A percentile compares a stretch with the other conserved stretches of the same genome.
These are phyloP conservation scores for Achaetomiella virescens DNA, from an alignment of 495 filamentous ascomycete species.

Conservation along the genomic window DNA sequence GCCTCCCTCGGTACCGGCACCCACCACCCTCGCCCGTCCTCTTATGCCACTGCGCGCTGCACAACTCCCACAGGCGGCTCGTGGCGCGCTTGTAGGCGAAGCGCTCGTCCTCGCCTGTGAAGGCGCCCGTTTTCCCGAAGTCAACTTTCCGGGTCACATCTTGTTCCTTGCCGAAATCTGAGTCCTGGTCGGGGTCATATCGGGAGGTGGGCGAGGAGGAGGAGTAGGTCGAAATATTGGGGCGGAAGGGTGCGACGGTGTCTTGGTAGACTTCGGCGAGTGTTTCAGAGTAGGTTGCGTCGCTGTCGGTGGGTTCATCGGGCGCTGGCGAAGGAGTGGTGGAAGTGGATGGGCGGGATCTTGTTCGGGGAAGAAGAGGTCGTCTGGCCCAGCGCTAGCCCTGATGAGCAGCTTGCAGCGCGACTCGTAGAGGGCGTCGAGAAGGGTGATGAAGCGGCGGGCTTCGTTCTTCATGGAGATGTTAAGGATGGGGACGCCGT, in stretches of 20 bases:
- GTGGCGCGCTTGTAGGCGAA: slow-evolving; percentile 66
- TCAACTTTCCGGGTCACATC: slow-evolving; percentile 32
- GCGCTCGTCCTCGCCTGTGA: slow-evolving; percentile 66
- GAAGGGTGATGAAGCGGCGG: slow-evolving; percentile 61
- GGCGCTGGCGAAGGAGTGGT: no score
- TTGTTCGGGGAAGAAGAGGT: slow-evolving; percentile 62
- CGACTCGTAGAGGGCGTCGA: slow-evolving; percentile 67
- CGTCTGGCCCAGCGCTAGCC: slow-evolving; percentile 54
- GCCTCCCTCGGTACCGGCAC: slow-evolving; percentile 53
- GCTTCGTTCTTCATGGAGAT: slow-evolving; percentile 63
- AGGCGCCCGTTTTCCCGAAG: slow-evolving; percentile 51
- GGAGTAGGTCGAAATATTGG: slow-evolving; percentile 58
- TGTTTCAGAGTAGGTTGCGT: slow-evolving; percentile 59
- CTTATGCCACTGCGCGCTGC: slow-evolving; percentile 56
- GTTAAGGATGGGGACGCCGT: slow-evolving; percentile 51
- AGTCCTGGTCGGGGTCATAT: slow-evolving; percentile 44
- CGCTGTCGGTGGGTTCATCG: no score
- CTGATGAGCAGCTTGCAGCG: slow-evolving; percentile 57
- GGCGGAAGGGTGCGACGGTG: slow-evolving; percentile 59
- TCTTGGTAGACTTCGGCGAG: slow-evolving; percentile 67
- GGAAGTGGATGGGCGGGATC: not conserved
- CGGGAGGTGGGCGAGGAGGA: slow-evolving; percentile 33
- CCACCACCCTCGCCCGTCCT: slow-evolving; percentile 56
- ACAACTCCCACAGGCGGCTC: slow-evolving; percentile 66
- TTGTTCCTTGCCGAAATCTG: slow-evolving; percentile 35